Conservation (phyloP, 208 protist genomes). For the Leishmania gerbilli region DNA sequence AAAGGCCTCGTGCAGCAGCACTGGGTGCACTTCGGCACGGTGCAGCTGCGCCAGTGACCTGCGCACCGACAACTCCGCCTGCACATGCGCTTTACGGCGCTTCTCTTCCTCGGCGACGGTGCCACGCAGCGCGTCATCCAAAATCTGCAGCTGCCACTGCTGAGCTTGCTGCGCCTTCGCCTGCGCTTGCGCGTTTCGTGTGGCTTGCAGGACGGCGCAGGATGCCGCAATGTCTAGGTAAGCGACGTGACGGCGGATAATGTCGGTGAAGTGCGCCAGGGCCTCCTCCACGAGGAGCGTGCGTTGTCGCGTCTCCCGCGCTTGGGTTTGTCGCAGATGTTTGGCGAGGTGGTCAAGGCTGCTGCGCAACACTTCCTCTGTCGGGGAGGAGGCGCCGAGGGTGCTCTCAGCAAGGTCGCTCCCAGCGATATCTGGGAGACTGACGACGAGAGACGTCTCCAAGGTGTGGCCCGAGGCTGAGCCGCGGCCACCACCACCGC, state of each 20-base stretch:
- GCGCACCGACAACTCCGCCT: conserved; percentile 25
- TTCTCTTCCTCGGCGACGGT: conserved; percentile 17
- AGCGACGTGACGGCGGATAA: conserved; percentile 1
- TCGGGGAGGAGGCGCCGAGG: background rate
- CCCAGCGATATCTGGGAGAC: background rate
- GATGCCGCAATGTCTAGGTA: conserved; percentile 15
- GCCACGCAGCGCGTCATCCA: conserved; percentile 20
- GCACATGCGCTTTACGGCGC: conserved; percentile 7
- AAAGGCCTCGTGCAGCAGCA: conserved; percentile 24
- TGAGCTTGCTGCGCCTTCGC: conserved; percentile 1
- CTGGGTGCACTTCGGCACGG: conserved; percentile 17
- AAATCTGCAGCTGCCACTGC: conserved; percentile 29
- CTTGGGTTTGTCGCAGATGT: conserved; percentile 22
- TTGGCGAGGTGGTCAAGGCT: conserved; percentile 12
- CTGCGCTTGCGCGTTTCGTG: background rate
- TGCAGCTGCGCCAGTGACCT: conserved; percentile 29
- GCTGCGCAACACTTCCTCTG: conserved; percentile 16
- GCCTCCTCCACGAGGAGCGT: conserved; percentile 22
- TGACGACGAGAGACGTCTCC: conserved; percentile 2
- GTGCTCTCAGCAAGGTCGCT: conserved; percentile 6
- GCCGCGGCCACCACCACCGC: background rate
- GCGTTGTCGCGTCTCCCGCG: conserved; percentile 31
- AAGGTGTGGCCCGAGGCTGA: background rate
- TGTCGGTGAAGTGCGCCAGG: conserved; percentile 5
- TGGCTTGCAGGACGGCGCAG: conserved; percentile 6